Percentiles rank a stretch among this genome's conserved stretches.
Evolutionary conservation across 805 yeast genomes (phyloP).

Genomic region (Pichia scutulata): DNA sequence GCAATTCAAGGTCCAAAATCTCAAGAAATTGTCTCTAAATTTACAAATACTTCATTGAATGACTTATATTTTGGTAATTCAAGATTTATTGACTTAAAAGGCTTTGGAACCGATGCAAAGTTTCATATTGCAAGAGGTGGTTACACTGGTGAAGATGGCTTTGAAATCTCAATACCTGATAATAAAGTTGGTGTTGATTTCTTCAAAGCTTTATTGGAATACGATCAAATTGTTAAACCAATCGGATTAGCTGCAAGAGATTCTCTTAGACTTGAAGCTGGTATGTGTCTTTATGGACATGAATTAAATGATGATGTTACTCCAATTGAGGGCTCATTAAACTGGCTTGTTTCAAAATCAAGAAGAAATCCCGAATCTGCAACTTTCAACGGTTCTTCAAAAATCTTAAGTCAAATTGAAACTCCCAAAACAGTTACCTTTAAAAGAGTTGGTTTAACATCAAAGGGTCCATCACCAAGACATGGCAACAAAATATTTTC

Average conservation of each 20-base stretch:
- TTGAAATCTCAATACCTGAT: constrained; percentile 76
- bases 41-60: constrained; percentile 51
- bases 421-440: constrained; percentile 51
- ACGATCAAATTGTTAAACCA: constrained; percentile 55
- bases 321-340: constrained; percentile 82
- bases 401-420: constrained; percentile 58
- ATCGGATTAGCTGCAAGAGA: constrained; percentile 98
- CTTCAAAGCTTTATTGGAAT: constrained; percentile 48
- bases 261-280: constrained; percentile 91
- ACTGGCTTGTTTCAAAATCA: constrained; percentile 83
- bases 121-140: constrained; percentile 91
- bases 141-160: constrained; percentile 98
- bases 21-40: constrained; percentile 53
- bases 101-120: constrained; percentile 32
- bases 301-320: constrained; percentile 74
- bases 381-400: constrained; percentile 69
- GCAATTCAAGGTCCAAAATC: constrained; percentile 95
- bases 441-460: constrained; percentile 67
- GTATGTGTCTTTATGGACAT: constrained; percentile 95
- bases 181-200: constrained; percentile 48
- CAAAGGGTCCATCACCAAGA: constrained; percentile 91
- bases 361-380: constrained; percentile 47
- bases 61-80: constrained; percentile 70
- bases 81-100: constrained; percentile 37
- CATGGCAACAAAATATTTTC: constrained; percentile 59